These are phyloP conservation scores for Tetrahymena elliotti DNA, from an alignment of 73 alveolate species.

Conservation along the genomic window DNA sequence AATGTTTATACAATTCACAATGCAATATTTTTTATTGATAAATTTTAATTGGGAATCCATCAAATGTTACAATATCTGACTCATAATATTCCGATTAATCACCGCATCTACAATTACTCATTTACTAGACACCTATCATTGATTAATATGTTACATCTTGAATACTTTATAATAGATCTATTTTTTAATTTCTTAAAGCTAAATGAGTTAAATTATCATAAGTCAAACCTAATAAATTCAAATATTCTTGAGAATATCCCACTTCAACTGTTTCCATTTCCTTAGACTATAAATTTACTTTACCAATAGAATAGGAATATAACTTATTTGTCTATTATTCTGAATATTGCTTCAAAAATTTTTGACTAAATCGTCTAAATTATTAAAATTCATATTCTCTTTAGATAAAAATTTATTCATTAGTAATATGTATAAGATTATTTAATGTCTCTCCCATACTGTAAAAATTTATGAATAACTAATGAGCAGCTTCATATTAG, in stretches of 20 bases:
- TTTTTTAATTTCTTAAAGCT: neutral
- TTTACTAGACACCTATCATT: neutral
- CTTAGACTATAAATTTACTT: neutral
- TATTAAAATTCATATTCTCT: neutral
- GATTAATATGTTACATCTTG: neutral
- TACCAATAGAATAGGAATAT: neutral
- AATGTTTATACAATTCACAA: neutral
- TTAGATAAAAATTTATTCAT: neutral
- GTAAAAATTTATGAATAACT: neutral
- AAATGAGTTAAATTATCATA: neutral
- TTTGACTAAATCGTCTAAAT: neutral
- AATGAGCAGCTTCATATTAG: neutral
- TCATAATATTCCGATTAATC: neutral
- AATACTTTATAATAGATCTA: neutral
- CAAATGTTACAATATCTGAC: neutral
- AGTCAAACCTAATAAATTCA: neutral
- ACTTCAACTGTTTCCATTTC: neutral
- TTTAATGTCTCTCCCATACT: neutral
- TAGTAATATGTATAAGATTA: neutral
- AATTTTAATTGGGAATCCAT: neutral
- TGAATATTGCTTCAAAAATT: neutral
- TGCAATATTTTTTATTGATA: neutral
- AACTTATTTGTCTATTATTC: neutral
- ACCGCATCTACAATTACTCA: neutral
- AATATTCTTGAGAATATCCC: neutral